phyloP scores from a whole-genome alignment of 805 yeast genomes.

The Metschnikowia amazonensis region DNA sequence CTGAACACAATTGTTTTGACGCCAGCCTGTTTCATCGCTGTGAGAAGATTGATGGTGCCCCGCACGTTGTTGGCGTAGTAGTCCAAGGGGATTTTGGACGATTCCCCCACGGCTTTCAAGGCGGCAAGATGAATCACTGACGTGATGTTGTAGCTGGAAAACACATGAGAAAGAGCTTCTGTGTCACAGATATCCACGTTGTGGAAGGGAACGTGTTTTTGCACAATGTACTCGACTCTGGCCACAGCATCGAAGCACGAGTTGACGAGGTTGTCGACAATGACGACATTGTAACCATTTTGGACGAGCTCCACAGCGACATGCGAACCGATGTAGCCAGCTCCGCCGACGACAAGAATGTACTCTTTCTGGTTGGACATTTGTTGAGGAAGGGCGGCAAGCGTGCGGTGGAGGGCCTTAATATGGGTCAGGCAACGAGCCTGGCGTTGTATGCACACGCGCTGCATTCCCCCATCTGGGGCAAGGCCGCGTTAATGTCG shows the following conservation, averaged over 20 bases:
- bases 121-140: slow-evolving; percentile 81
- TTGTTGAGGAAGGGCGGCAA: not conserved
- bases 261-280: slow-evolving; percentile 66
- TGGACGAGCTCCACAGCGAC: slow-evolving; percentile 62
- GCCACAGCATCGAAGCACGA: slow-evolving; percentile 64
- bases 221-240: slow-evolving; percentile 54
- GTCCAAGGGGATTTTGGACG: slow-evolving; percentile 59
- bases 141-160: slow-evolving; percentile 45
- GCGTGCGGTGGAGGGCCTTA: not conserved
- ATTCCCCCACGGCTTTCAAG: slow-evolving; percentile 79
- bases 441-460: not conserved
- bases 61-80: slow-evolving; percentile 67
- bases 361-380: slow-evolving; percentile 15
- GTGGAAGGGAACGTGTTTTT: slow-evolving; percentile 49
- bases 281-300: slow-evolving; percentile 64
- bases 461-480: not conserved
- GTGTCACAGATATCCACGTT: slow-evolving; percentile 53
- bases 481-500: not conserved
- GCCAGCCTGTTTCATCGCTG: slow-evolving; percentile 44
- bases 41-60: slow-evolving; percentile 59
- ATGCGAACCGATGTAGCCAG: slow-evolving; percentile 84
- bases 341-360: slow-evolving; percentile 79
- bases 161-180: slow-evolving; percentile 45
- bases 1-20: slow-evolving; percentile 63
- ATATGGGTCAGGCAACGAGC: not conserved